Base-by-base conservation (phyloP, 2,329 filamentous ascomycete species). In the Sporothrix pallida region DNA sequence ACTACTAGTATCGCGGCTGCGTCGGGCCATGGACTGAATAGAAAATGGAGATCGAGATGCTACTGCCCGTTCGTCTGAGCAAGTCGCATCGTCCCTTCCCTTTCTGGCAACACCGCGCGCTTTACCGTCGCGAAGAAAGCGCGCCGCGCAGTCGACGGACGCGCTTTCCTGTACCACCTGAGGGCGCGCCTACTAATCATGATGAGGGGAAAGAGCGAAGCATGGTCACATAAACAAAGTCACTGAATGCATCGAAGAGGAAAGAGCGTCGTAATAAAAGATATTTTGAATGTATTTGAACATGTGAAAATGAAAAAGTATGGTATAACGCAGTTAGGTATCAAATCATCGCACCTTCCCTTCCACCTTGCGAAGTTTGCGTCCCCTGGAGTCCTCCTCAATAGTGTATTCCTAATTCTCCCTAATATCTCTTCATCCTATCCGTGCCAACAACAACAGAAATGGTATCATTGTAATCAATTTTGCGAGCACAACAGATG, bases 251-350 rank as follows among this genome's bases (percentile, higher is more conserved):
- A 44, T 23, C 8, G 17, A 13, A 7, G 2, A 44, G 31, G 31
- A 42, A 20, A 63, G 60, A 44, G 5, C 26, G 5, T 42, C 9
- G 20, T 20, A 10, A 10, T 42, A 23, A 46, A 23, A 31, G 7
- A 17, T 4, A 1, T 10, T 65, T 15, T n/a, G 8, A n/a, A 37
- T n/a, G 65, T 52, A 67, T 48, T 52, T 37, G 23, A 52, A 52
- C 65, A 52, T 68, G 62, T 67, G 62, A 67, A 67, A 46, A 68
- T 54, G n/a, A 12, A n/a, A 42, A 56, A 42, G 20, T 69, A 50
- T 69, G 65, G 67, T 69, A 69, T 69, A 69, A 69, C 26, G 67
- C 67, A n/a, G 15, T 46, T 48, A 46, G 42, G 62, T 46, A 48
- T 67, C 62, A 54, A 69, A 69, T 69, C 67, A 56, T 23, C 48